Base-by-base conservation (phyloP, 306 rosid species). In the Pyrus bretschneideri region DNA sequence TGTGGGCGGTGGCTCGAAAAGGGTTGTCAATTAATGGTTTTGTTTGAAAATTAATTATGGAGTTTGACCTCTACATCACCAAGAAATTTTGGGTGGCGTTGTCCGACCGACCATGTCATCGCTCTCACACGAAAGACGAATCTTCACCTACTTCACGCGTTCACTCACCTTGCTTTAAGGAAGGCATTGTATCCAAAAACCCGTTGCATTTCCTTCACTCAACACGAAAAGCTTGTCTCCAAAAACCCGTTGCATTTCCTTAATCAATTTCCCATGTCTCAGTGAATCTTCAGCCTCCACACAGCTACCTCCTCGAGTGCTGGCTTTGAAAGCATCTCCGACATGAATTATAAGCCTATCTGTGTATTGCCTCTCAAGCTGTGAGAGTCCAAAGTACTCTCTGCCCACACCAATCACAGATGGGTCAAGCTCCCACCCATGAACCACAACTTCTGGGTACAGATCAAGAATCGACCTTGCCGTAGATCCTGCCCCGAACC, bases 371-470 rank as follows among this genome's bases (percentile, higher is more conserved):
- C 80, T 77, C 81, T 92, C 98, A 4, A 95, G 87, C 68, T 66
- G 84, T 0, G 81, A 60, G 3, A 92, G 87, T n/a, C 84, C 87
- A 59, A 90, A 89, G 57, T 78, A 95, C 83, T 95, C 90, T 52
- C 97, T 80, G 5, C 86, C 98, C 4, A 95, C 97, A 0, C 87
- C 87, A 29, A 95, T 75, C 46, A 95, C 98, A 40, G 97, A 82
- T 8, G 93, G 91, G 71, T 92, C 97, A 10, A 95, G 86, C 83
- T 95, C 98, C 98, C 98, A 95, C 11, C 91, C 96, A 64, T 88
- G 97, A 73, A 95, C 44, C 31, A 71, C 79, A 12, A 65, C 85
- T 14, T 85, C 69, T 0, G 97, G 92, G 81, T 90, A 88, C 51
- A 88, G 63, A 12, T 86, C 80, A 4, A 95, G 96, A 30, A 89